Percentiles rank a stretch among this genome's conserved stretches.
These are phyloP conservation scores for Boletus tomentosulus DNA, from an alignment of 768 basidiomycete genomes.

Conservation along the genomic window DNA sequence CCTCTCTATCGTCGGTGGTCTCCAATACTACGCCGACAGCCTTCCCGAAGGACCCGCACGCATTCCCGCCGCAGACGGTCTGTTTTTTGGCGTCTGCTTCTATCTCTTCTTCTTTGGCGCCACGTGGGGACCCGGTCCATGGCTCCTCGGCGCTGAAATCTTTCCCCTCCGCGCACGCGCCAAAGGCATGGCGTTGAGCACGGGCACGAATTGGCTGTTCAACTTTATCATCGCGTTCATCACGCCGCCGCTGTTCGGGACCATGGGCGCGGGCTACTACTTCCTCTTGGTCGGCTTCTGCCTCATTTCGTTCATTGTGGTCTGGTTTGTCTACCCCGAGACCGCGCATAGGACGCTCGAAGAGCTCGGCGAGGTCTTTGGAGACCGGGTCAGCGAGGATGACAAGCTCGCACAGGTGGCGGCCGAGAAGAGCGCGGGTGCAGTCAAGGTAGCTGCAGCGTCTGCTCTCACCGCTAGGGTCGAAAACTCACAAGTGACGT, in stretches of 20 bases:
- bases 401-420: slow-evolving; percentile 17
- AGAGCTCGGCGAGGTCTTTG: slow-evolving; percentile 47
- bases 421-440: slow-evolving; percentile 12
- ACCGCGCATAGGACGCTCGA: slow-evolving; percentile 45
- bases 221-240: slow-evolving; percentile 43
- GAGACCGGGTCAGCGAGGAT: slow-evolving; percentile 31
- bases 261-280: slow-evolving; percentile 45
- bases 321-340: slow-evolving; percentile 48
- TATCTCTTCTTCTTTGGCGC: slow-evolving; percentile 59
- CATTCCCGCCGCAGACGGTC: slow-evolving; percentile 32
- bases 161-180: slow-evolving; percentile 41
- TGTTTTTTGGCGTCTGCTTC: slow-evolving; percentile 45
- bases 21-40: slow-evolving; percentile 43
- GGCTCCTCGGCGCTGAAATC: slow-evolving; percentile 50
- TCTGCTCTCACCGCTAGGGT: slow-evolving; percentile 13
- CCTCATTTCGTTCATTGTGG: slow-evolving; percentile 40
- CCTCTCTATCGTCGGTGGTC: slow-evolving; percentile 47
- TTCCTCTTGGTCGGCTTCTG: slow-evolving; percentile 48
- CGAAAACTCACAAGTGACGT: slow-evolving; percentile 25
- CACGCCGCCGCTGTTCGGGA: slow-evolving; percentile 57
- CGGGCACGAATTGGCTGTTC: slow-evolving; percentile 32
- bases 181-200: slow-evolving; percentile 37
- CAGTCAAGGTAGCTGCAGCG: slow-evolving; percentile 7
- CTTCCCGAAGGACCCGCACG: slow-evolving; percentile 33
- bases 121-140: slow-evolving; percentile 53